Evolutionary conservation across 441 rosid genomes (phyloP), one percentile per base, ranked within the genome.

Genomic region (Flueggea neowawraea): DNA sequence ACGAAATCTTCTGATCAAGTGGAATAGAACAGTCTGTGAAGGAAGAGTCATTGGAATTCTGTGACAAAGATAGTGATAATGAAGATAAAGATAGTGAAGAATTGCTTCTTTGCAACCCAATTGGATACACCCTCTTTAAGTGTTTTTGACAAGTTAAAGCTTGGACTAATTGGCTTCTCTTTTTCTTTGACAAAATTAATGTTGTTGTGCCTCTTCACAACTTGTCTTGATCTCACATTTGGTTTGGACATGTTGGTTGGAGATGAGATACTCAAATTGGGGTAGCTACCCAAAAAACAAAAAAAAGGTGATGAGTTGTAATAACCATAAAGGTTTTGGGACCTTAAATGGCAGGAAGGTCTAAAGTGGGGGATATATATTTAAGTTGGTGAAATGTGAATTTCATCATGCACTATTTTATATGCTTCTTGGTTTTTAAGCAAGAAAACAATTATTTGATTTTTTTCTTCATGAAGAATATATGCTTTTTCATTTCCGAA

Each of bases 21-120:
- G 83, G 81, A 55, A 91, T 71, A 31, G 84, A 81, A 54, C 49
- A 62, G 68, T 86, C 98, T 14, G 90, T 82, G 22, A 78, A 59
- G 43, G 72, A 78, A 7, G 98, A 93, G 67, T 90, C 97, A 44
- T 80, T 87, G 1, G 97, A 90, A 73, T 82, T 90, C 58, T 90
- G 95, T 10, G 98, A 93, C 64, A 90, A 68, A 12, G 98, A 88
- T 54, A 93, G 57, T 2, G 97, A 93, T n/a, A 90, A 33, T 0
- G 97, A 88, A 0, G 96, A 90, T 10, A 86, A 63, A 33, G 96
- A 92, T 22, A 91, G 78, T 17, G 95, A 87, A 16, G 98, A 90
- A 69, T 53, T 70, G 72, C 86, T 93, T 52, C 91, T 80, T 36
- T 84, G 81, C 31, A 93, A 82, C 6, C 92, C 84, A 51, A 90